Evolutionary conservation across 2,329 filamentous ascomycete genomes (phyloP), one percentile per base, ranked within the genome.

Genomic region (Ceratocystis papillata): DNA sequence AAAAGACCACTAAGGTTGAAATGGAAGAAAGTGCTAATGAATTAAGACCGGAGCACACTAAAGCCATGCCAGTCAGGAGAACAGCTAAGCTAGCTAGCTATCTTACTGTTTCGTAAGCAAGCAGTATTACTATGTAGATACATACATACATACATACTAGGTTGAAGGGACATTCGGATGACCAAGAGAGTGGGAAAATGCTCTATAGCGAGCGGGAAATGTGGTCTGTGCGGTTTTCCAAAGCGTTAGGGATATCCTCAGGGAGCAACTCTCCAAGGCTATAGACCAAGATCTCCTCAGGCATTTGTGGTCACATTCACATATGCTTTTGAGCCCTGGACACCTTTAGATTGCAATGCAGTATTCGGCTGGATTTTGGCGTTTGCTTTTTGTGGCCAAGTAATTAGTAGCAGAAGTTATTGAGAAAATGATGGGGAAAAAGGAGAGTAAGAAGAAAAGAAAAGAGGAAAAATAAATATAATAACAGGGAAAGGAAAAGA

Each of bases 321-420:
- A 28, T 57, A 5, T 57, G 12, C 6, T 57, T 22, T 30, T 4
- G 22, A 28, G 3, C 25, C 53, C 53, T 44, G 5, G 12, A 22
- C 57, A 20, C 20, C n/a, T 61, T 10, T 15, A 22, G 30, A 61
- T 37, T 22, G 28, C 37, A 44, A 15, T 2, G 3, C 37, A 12
- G 30, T 61, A 15, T 30, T 57, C 20, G 25, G 12, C 53, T 30
- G 10, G 53, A 33, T 50, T 25, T 57, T 57, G 53, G 15, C 30
- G 30, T 57, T 37, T 57, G 53, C 53, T 57, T 57, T 57, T 33
- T 10, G 53, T 17, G 57, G 57, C 30, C n/a, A 22, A 61, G 37
- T 25, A 63, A 63, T 46, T 25, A 63, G 17, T 20, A 63, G 20
- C 37, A 63, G 28, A 33, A 33, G 41, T 30, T 48, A 30, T 41